These are phyloP conservation scores for Aeschynomene evenia DNA, from an alignment of 306 rosid species.

Conservation along the genomic window DNA sequence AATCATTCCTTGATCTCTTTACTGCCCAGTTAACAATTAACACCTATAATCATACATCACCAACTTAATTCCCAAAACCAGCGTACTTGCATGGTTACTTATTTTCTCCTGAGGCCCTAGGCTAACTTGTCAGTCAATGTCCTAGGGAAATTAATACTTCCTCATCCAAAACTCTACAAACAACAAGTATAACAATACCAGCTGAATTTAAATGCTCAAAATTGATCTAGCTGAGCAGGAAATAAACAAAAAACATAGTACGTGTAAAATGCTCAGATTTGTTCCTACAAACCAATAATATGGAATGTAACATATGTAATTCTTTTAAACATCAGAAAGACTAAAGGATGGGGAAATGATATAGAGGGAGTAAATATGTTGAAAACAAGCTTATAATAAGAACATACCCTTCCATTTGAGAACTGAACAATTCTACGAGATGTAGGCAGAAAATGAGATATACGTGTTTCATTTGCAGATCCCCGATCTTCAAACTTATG, in stretches of 20 bases:
- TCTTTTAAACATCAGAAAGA: neutral
- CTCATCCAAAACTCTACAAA: conserved; percentile 10
- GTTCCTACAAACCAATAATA: neutral
- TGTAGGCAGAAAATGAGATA: conserved; percentile 91
- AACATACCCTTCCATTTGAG: conserved; percentile 89
- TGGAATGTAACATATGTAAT: neutral
- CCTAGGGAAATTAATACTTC: neutral
- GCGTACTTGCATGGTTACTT: neutral
- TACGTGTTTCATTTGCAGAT: conserved; percentile 54
- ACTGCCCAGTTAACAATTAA: conserved; percentile 2
- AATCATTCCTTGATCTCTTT: neutral
- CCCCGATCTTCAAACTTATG: conserved; percentile 75
- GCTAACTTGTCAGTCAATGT: neutral
- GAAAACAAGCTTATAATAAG: conserved; percentile 12
- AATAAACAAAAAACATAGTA: neutral
- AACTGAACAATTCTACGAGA: conserved; percentile 93
- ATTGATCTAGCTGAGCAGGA: neutral
- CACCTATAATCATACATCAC: conserved; percentile 10
- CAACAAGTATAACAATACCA: neutral
- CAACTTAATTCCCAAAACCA: conserved; percentile 10
- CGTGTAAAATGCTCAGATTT: neutral
- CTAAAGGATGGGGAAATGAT: neutral
- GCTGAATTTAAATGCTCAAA: neutral
- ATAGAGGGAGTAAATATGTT: neutral
- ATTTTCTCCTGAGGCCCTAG: neutral